Evolutionary conservation across 2,329 filamentous ascomycete species (phyloP).

Genomic region (Dactylellina cionopaga): DNA sequence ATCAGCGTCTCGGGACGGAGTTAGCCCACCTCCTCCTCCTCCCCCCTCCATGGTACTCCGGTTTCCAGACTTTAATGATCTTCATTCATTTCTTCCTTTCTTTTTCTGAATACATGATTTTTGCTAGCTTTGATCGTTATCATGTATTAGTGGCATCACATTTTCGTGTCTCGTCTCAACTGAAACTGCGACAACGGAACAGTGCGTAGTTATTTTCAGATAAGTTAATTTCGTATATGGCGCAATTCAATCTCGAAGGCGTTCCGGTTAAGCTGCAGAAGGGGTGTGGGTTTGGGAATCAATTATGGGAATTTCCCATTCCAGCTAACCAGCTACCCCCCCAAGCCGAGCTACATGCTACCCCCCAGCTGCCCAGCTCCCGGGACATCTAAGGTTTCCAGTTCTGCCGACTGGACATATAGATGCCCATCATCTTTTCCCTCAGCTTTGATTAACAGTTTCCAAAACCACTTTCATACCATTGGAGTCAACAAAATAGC

Average conservation of each 20-base stretch:
- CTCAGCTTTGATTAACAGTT: constrained; percentile 20
- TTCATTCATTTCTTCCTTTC: too few species aligned
- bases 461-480: constrained; percentile 19
- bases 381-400: constrained; percentile 25
- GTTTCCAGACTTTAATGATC: too few species aligned
- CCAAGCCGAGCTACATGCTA: not conserved
- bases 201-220: constrained; percentile 53
- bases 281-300: constrained; percentile 35
- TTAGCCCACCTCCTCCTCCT: constrained; percentile 5
- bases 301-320: constrained; percentile 36
- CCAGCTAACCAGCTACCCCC: constrained; percentile 1
- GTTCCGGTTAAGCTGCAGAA: constrained; percentile 44
- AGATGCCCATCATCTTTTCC: not conserved
- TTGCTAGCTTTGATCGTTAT: not conserved
- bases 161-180: constrained; percentile 24
- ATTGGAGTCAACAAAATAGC: constrained; percentile 24
- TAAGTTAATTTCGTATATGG: constrained; percentile 46
- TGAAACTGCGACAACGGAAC: constrained; percentile 45
- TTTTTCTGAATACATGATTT: not conserved
- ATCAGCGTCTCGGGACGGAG: constrained; percentile 30
- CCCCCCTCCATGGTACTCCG: constrained; percentile 10
- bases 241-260: constrained; percentile 40
- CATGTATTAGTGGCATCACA: not conserved
- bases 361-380: constrained; percentile 3
- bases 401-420: constrained; percentile 27